Evolutionary conservation across 352 stramenopile species (phyloP).

Genomic region (Pythium pyrilobum): DNA sequence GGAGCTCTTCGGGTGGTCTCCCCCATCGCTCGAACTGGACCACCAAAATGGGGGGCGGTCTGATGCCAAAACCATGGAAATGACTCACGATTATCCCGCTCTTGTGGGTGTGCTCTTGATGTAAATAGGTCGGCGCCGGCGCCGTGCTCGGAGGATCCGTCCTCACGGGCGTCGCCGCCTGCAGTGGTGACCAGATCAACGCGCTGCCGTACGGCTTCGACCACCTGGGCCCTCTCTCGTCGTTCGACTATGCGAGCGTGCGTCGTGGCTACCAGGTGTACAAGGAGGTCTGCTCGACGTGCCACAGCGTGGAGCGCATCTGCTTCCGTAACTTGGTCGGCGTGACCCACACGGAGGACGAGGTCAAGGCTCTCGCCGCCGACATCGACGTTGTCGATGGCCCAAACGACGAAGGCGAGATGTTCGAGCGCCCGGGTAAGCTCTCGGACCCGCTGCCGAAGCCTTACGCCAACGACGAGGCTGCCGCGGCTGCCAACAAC

Average conservation of each 20-base stretch:
- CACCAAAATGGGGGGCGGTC: conserved; percentile 68
- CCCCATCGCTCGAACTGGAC: conserved; percentile 29
- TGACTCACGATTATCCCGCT: conserved; percentile 5
- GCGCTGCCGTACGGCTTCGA: conserved; percentile 87
- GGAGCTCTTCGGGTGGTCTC: conserved; percentile 20
- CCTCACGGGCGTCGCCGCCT: conserved; percentile 72
- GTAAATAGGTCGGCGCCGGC: conserved; percentile 52
- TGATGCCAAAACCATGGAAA: no score
- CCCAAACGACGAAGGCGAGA: conserved; percentile 97
- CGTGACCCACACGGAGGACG: conserved; percentile 93
- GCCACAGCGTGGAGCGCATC: conserved; percentile 96
- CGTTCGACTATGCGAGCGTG: conserved; percentile 91
- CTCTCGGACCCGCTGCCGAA: conserved; percentile 94
- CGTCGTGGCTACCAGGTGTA: conserved; percentile 99
- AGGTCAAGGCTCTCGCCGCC: conserved; percentile 89
- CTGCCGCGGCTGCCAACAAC: conserved; percentile 96
- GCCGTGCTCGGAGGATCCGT: conserved; percentile 69
- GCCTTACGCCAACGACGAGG: conserved; percentile 97
- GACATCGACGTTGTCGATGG: conserved; percentile 97
- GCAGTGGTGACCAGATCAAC: conserved; percentile 85
- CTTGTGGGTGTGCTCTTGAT: background rate
- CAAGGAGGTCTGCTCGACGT: conserved; percentile 97
- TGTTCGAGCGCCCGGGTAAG: conserved; percentile 98
- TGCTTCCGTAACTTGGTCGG: conserved; percentile 98
- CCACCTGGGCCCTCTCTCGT: conserved; percentile 78